Conservation (phyloP, 768 basidiomycete genomes). For the Hemileccinum impolitum region DNA sequence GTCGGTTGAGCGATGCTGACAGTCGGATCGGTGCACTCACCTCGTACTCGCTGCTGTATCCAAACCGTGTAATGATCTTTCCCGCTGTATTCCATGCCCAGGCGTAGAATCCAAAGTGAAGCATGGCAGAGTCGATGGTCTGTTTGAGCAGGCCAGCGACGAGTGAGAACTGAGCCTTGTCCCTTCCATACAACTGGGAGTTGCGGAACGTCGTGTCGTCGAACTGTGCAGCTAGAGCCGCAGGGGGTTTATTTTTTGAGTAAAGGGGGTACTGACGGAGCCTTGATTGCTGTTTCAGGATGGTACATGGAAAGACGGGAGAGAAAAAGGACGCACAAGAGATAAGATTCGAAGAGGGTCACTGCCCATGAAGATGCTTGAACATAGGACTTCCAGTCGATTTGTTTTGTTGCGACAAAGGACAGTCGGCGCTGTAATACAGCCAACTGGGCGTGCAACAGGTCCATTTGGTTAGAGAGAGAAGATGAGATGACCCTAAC, state of each 20-base stretch:
- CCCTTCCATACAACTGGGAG: constrained; percentile 86
- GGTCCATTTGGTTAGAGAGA: constrained; percentile 39
- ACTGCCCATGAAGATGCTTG: constrained; percentile 74
- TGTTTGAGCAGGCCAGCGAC: constrained; percentile 75
- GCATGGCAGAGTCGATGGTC: constrained; percentile 59
- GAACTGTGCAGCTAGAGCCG: constrained; percentile 67
- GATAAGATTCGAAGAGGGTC: constrained; percentile 82
- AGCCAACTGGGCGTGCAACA: constrained; percentile 56
- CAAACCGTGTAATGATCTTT: constrained; percentile 42
- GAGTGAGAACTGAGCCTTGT: constrained; percentile 84
- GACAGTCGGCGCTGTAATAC: constrained; percentile 59
- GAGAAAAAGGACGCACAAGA: constrained; percentile 56
- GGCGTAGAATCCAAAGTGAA: constrained; percentile 77
- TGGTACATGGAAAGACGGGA: not conserved
- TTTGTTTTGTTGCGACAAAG: constrained; percentile 67
- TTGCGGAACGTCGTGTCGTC: constrained; percentile 73
- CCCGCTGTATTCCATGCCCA: constrained; percentile 79
- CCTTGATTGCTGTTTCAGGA: constrained; percentile 25
- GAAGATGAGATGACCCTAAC: not conserved
- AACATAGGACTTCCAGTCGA: constrained; percentile 83
- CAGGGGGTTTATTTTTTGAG: constrained; percentile 68
- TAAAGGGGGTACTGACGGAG: constrained; percentile 85
- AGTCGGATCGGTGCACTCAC: constrained; percentile 34
- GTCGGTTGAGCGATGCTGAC: not conserved
- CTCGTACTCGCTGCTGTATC: constrained; percentile 71